Conservation (phyloP, 2,329 filamentous ascomycete genomes). For the Claviceps sp. region DNA sequence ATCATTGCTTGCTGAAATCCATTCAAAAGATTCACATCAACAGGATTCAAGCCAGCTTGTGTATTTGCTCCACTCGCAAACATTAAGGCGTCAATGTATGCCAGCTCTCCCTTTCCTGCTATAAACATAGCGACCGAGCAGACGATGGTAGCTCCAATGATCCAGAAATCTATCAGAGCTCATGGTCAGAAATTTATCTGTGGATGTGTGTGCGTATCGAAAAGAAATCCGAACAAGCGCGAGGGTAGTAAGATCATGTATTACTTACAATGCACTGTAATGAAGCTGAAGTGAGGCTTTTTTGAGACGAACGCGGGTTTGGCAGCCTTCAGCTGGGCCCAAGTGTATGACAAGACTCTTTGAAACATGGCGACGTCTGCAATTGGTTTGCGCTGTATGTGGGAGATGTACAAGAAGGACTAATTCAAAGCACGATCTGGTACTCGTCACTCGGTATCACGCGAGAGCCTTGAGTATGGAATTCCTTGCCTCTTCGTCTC, state of each 20-base stretch:
- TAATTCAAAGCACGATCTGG: not conserved
- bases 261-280: constrained; percentile 60
- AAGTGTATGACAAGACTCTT: constrained; percentile 18
- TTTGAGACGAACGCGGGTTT: constrained; percentile 45
- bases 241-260: not conserved
- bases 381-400: not conserved
- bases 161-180: constrained; percentile 52
- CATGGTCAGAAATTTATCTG: constrained; percentile 3
- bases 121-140: constrained; percentile 68
- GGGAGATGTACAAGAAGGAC: not conserved
- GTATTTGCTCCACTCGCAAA: constrained; percentile 77
- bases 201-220: not conserved
- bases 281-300: constrained; percentile 66
- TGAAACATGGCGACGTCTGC: constrained; percentile 18
- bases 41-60: constrained; percentile 83
- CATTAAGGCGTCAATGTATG: constrained; percentile 81
- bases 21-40: constrained; percentile 52
- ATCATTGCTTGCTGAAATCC: constrained; percentile 64
- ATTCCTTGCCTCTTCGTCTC: not conserved
- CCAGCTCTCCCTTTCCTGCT: constrained; percentile 40
- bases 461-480: not conserved
- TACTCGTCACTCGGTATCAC: not conserved
- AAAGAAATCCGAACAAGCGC: not conserved
- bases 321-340: constrained; percentile 32
- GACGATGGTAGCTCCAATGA: constrained; percentile 59